A percentile compares a stretch with the other conserved stretches of the same genome.
These are phyloP conservation scores for Coemansia sp. DNA, from an alignment of 192 early-diverging fungal species.

Conservation along the genomic window DNA sequence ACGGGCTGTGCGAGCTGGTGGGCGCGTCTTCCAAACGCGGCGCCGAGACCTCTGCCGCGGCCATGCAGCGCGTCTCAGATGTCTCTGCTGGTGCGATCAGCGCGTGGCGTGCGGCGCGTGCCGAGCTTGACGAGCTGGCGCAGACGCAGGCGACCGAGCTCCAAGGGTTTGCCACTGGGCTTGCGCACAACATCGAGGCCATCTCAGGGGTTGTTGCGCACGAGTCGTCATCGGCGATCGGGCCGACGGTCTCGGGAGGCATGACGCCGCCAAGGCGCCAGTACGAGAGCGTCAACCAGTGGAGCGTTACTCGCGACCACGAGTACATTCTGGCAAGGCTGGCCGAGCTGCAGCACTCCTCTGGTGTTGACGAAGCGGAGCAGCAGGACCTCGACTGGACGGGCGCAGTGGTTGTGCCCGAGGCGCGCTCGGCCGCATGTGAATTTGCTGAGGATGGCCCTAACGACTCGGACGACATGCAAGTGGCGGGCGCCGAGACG, in stretches of 20 bases:
- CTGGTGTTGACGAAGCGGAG: background rate
- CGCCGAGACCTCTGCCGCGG: background rate
- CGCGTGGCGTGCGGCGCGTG: conserved; percentile 7
- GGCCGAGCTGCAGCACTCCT: background rate
- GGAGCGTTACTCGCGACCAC: conserved; percentile 26
- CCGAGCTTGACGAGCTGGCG: conserved; percentile 5
- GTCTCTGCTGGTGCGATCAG: background rate
- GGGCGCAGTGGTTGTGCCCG: conserved; percentile 6
- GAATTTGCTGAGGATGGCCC: background rate
- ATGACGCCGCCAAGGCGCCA: conserved; percentile 7
- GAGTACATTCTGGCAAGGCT: conserved; percentile 15
- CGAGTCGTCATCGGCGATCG: conserved; percentile 1
- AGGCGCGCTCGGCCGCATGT: background rate
- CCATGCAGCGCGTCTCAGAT: background rate
- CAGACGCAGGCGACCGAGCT: conserved; percentile 13
- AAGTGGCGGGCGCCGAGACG: background rate
- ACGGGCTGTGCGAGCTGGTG: background rate
- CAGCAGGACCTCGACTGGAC: conserved; percentile 22
- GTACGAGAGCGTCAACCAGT: conserved; percentile 4
- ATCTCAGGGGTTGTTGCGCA: conserved; percentile 6
- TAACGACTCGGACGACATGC: background rate
- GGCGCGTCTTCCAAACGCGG: background rate
- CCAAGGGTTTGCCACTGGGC: background rate
- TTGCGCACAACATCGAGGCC: conserved; percentile 2
- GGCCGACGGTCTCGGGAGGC: background rate